phyloP scores from a whole-genome alignment of 805 yeast species.

The Metschnikowia lochheadii region DNA sequence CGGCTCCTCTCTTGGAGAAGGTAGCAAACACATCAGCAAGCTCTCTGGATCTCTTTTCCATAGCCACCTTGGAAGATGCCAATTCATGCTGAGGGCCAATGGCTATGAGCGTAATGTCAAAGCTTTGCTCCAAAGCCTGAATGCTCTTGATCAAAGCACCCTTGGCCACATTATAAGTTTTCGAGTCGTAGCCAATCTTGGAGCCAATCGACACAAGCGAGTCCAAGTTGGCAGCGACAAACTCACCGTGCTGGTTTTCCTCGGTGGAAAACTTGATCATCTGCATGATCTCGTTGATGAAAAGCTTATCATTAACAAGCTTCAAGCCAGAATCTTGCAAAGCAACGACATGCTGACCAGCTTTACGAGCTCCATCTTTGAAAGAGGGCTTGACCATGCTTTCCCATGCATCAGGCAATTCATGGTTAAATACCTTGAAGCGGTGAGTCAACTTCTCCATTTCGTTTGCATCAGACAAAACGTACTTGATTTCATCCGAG shows the following conservation, averaged over 20 bases:
- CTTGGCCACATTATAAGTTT: slow-evolving; percentile 38
- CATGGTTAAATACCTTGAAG: slow-evolving; percentile 27
- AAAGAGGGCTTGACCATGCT: slow-evolving; percentile 17
- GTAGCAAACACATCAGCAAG: slow-evolving; percentile 15
- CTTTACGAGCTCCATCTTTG: slow-evolving; percentile 6
- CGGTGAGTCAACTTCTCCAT: slow-evolving; percentile 13
- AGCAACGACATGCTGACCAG: slow-evolving; percentile 9
- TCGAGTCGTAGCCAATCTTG: slow-evolving; percentile 41
- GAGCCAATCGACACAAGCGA: slow-evolving; percentile 40
- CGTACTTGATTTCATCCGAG: slow-evolving; percentile 25
- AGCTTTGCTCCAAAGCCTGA: slow-evolving; percentile 13
- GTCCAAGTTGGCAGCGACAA: slow-evolving; percentile 37
- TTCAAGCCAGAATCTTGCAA: slow-evolving; percentile 25
- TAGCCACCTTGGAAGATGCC: slow-evolving; percentile 10
- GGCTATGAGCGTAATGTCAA: slow-evolving; percentile 21
- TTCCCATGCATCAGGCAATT: slow-evolving; percentile 36
- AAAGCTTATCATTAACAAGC: slow-evolving; percentile 43
- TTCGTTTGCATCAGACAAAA: slow-evolving; percentile 9
- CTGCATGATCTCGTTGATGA: slow-evolving; percentile 47
- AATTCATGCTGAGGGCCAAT: slow-evolving; percentile 14
- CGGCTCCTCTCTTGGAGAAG: slow-evolving; percentile 15
- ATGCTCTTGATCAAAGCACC: slow-evolving; percentile 25
- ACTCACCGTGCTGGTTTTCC: slow-evolving; percentile 19
- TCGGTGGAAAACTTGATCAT: slow-evolving; percentile 36
- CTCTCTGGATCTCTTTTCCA: slow-evolving; percentile 17